Evolutionary conservation across 352 stramenopile genomes (phyloP), one percentile per base, ranked within the genome.

Genomic region (Chrysophaeum taylorii): DNA sequence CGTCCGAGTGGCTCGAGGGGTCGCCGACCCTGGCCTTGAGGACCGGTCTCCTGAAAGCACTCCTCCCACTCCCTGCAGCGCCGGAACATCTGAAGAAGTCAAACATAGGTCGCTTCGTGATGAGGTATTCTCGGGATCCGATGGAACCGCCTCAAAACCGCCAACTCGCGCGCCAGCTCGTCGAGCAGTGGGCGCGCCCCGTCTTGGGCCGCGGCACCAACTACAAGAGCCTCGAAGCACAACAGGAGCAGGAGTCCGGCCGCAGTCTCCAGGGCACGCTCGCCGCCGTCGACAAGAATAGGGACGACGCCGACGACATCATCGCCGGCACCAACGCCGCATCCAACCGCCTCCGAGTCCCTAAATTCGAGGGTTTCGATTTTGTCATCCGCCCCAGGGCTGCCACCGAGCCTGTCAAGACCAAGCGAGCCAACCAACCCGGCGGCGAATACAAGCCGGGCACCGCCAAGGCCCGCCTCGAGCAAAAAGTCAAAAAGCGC

Each of bases 271-370:
- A 31, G 27, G 36, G 57, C 57, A 5, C 16, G 4, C 16, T 45
- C 33, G 57, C 57, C 12, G 1, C 9, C 14, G 14, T 66, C 57
- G 57, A 66, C 57, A 21, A 16, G 18, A 25, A 45, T 4, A 5
- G 27, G 14, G 57, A 66, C 36, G 57, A 66, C 57, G 57, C 27
- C 33, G 14, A 45, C 14, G 57, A 66, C 14, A 42, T 66, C 35
- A 14, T 66, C 21, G 33, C 9, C 31, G 39, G 25, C 27, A 25
- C 36, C 9, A 25, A 25, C 52, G 57, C 23, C 12, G 57, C 41
- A 36, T 25, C 5, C 12, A 33, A 16, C 33, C 57, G 57, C 57
- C 18, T 66, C 33, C 57, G 35, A 9, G 57, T 66, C 12, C 57
- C 57, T 18, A 5, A 45, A 1, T 66, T 66, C 57, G 31, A 45